Conservation (phyloP, 768 basidiomycete species). For the Favolaschia claudopus region DNA sequence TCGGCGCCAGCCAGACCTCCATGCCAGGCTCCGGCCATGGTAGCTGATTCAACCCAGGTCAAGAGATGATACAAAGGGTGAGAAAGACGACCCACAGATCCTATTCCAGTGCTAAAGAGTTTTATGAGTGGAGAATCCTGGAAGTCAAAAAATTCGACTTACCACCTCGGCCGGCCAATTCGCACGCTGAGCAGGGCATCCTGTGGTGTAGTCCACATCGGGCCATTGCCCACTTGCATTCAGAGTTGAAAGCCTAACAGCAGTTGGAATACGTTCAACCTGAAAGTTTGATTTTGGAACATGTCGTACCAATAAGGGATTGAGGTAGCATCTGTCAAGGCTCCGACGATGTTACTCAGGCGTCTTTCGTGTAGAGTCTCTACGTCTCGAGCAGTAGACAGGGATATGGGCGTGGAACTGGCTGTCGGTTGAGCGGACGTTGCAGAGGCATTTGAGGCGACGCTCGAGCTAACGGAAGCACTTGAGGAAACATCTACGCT, state of each 20-base stretch:
- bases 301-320: slow-evolving; percentile 49
- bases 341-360: slow-evolving; percentile 50
- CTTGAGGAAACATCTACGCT: neutral
- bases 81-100: slow-evolving; percentile 47
- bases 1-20: slow-evolving; percentile 54
- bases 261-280: neutral
- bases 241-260: slow-evolving; percentile 59
- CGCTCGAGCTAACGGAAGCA: neutral
- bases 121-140: neutral
- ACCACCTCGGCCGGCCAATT: slow-evolving; percentile 70
- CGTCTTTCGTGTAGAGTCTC: slow-evolving; percentile 44
- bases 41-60: slow-evolving; percentile 40
- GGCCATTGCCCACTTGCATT: slow-evolving; percentile 63
- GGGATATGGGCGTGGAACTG: slow-evolving; percentile 15
- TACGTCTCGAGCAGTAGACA: slow-evolving; percentile 38
- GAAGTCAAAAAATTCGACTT: neutral
- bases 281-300: too few species aligned
- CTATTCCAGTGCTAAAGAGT: slow-evolving; percentile 56
- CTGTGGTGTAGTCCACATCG: slow-evolving; percentile 68
- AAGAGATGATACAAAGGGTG: slow-evolving; percentile 3
- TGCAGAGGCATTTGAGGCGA: neutral
- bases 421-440: neutral
- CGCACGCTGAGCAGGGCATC: slow-evolving; percentile 66
- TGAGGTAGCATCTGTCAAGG: slow-evolving; percentile 38
- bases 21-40: slow-evolving; percentile 65